phyloP scores from a whole-genome alignment of 129 eudicot genomes.

The Mikania micrantha region DNA sequence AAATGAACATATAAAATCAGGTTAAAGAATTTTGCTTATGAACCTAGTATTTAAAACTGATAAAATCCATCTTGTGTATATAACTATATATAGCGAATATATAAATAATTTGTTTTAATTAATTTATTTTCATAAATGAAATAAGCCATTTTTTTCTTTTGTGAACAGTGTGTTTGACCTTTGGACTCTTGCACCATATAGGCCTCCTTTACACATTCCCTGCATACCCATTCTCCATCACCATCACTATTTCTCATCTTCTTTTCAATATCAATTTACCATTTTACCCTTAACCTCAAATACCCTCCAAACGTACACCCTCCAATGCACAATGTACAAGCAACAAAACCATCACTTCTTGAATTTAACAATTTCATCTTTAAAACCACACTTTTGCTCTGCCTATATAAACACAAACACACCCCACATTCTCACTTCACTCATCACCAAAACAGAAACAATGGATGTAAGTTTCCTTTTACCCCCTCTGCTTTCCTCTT shows the following conservation, averaged over 20 bases:
- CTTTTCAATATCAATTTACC: slow-evolving; percentile 2
- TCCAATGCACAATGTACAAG: slow-evolving; percentile 11
- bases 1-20: too few relatives aligned
- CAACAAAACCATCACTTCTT: not conserved
- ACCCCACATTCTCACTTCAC: slow-evolving; percentile 12
- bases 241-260: slow-evolving; percentile 16
- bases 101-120: too few relatives aligned
- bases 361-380: not conserved
- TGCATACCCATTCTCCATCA: slow-evolving; percentile 8
- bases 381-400: not conserved
- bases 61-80: too few relatives aligned
- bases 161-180: slow-evolving; percentile 23
- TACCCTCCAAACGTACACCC: slow-evolving; percentile 1
- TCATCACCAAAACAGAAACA: not conserved
- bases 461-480: slow-evolving; percentile 35
- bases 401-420: slow-evolving; percentile 7
- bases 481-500: not conserved
- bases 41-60: too few relatives aligned
- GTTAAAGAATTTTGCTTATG: too few relatives aligned
- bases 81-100: too few relatives aligned
- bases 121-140: not conserved
- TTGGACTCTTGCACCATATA: slow-evolving; percentile 14
- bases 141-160: not conserved
- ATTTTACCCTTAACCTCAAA: slow-evolving; percentile 17
- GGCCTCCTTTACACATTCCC: slow-evolving; percentile 21